Evolutionary conservation across 2,329 filamentous ascomycete genomes (phyloP).

Genomic region (Colletotrichum simmondsii): DNA sequence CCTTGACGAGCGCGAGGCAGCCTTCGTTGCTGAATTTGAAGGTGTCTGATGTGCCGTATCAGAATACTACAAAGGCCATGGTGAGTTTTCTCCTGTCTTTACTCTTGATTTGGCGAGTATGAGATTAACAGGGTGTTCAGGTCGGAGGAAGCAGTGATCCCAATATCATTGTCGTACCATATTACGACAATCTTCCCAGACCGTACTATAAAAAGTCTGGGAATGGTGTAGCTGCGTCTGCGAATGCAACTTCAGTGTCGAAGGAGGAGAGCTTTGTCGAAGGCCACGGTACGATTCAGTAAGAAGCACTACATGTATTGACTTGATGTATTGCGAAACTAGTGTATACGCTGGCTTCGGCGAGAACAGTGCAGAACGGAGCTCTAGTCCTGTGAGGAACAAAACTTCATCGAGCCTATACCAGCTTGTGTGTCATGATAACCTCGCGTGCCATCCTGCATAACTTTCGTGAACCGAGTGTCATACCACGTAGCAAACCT

Average conservation of each 20-base stretch:
- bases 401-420: not conserved
- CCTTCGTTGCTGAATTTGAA: slow-evolving; percentile 12
- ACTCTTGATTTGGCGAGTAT: too few relatives aligned
- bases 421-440: not conserved
- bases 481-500: not conserved
- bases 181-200: slow-evolving; percentile 13
- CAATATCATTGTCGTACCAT: slow-evolving; percentile 10
- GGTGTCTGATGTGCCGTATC: slow-evolving; percentile 20
- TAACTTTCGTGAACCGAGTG: not conserved
- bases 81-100: not conserved
- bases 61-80: slow-evolving; percentile 11
- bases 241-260: not conserved
- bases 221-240: not conserved
- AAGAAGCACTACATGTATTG: not conserved
- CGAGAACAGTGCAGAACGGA: not conserved
- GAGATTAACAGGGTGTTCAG: not conserved
- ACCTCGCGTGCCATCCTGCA: not conserved
- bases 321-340: not conserved
- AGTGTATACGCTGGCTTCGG: not conserved
- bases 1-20: not conserved
- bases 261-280: not conserved
- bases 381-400: not conserved
- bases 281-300: not conserved
- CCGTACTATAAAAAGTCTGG: slow-evolving; percentile 1
- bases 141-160: slow-evolving; percentile 10